A percentile compares a stretch with the other conserved stretches of the same genome.
Evolutionary conservation across 768 basidiomycete species (phyloP).

Genomic region (Agrocybe chaxingu): DNA sequence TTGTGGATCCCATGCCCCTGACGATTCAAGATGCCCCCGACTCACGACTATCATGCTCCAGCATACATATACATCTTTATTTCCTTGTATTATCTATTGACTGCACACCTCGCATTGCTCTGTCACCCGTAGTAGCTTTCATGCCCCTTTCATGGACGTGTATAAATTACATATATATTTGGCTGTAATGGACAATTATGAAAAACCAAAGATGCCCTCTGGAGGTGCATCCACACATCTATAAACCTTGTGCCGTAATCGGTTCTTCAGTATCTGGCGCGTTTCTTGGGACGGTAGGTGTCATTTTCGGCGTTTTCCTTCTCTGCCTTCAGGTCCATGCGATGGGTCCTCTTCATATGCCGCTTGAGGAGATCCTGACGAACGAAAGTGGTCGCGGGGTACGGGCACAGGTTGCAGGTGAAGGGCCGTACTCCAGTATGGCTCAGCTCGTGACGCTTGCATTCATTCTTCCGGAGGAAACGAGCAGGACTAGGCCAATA

Average conservation of each 20-base stretch:
- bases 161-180: conserved; percentile 13
- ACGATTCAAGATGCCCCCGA: no score
- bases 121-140: conserved; percentile 11
- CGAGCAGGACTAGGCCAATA: conserved; percentile 42
- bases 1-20: neutral
- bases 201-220: no score
- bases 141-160: conserved; percentile 13
- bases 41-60: neutral
- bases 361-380: conserved; percentile 68
- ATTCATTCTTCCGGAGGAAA: conserved; percentile 75
- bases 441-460: conserved; percentile 69
- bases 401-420: conserved; percentile 51
- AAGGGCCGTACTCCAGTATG: conserved; percentile 61
- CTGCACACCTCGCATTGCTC: conserved; percentile 5
- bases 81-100: conserved; percentile 15
- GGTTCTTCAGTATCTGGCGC: conserved; percentile 13
- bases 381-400: conserved; percentile 49
- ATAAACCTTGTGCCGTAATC: neutral
- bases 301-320: conserved; percentile 20
- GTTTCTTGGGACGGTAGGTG: conserved; percentile 19
- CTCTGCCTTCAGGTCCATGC: conserved; percentile 28
- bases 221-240: neutral
- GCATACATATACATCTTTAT: neutral
- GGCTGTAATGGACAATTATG: neutral
- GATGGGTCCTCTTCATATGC: conserved; percentile 60